These are phyloP conservation scores for Aureobasidium leucospermi DNA, from an alignment of 2,329 filamentous ascomycete genomes.

Conservation along the genomic window DNA sequence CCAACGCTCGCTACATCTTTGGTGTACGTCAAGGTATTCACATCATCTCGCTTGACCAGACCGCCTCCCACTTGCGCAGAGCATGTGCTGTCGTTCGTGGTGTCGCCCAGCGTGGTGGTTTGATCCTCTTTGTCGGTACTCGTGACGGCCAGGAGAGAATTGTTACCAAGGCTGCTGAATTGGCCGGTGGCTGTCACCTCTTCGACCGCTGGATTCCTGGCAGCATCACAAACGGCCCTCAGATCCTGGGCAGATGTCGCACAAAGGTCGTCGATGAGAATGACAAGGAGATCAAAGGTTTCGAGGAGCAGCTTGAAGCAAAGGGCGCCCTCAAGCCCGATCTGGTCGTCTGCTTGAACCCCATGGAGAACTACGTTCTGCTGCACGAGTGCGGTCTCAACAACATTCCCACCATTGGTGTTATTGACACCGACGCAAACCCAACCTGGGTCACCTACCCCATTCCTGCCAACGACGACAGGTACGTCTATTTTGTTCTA, in stretches of 20 bases:
- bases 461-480: slow-evolving; percentile 95
- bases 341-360: slow-evolving; percentile 86
- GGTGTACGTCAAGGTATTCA: slow-evolving; percentile 83
- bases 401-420: slow-evolving; percentile 85
- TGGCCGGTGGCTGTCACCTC: slow-evolving; percentile 75
- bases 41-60: slow-evolving; percentile 86
- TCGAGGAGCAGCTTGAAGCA: slow-evolving; percentile 56
- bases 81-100: slow-evolving; percentile 89
- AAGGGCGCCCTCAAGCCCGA: slow-evolving; percentile 71
- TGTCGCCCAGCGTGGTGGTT: slow-evolving; percentile 71
- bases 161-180: slow-evolving; percentile 71
- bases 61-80: slow-evolving; percentile 80
- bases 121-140: slow-evolving; percentile 88
- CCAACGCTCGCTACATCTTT: slow-evolving; percentile 89
- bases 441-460: slow-evolving; percentile 93
- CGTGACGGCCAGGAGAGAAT: slow-evolving; percentile 71
- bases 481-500: slow-evolving; percentile 37
- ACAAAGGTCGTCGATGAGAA: slow-evolving; percentile 70
- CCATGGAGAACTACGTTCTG: slow-evolving; percentile 81
- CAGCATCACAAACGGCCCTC: slow-evolving; percentile 83
- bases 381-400: slow-evolving; percentile 85
- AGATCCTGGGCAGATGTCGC: slow-evolving; percentile 65
- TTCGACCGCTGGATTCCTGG: slow-evolving; percentile 93
- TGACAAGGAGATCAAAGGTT: slow-evolving; percentile 59
- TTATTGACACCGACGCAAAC: slow-evolving; percentile 90